A percentile compares a stretch with the other conserved stretches of the same genome.
Conservation (phyloP, 176 grass and related monocot genomes). For the Lolium multiflorum region DNA sequence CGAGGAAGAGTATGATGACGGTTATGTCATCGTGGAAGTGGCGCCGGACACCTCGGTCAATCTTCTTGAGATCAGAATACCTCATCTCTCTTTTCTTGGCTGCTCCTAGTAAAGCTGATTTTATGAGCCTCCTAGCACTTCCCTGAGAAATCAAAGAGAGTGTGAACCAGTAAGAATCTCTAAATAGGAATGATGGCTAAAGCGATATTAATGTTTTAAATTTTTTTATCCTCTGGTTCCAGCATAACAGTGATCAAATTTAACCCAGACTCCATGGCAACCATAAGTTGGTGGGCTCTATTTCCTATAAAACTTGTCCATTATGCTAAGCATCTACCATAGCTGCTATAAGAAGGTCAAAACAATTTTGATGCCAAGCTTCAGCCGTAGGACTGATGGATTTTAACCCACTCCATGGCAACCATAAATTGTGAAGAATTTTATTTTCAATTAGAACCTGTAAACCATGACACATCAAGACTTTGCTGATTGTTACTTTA, state of each 20-base stretch:
- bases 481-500: background rate
- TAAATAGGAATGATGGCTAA: background rate
- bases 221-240: background rate
- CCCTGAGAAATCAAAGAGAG: constrained; percentile 63
- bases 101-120: constrained; percentile 69
- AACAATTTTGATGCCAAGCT: no score
- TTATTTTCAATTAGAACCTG: background rate
- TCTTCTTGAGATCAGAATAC: constrained; percentile 96
- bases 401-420: background rate
- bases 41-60: constrained; percentile 83
- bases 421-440: background rate
- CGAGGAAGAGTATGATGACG: constrained; percentile 81
- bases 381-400: no score
- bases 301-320: background rate
- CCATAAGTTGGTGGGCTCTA: background rate
- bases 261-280: background rate
- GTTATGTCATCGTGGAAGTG: constrained; percentile 98
- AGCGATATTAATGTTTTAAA: background rate
- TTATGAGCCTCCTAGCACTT: constrained; percentile 80
- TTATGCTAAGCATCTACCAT: no score
- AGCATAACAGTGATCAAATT: background rate
- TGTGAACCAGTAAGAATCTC: background rate
- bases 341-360: no score
- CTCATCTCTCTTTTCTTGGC: constrained; percentile 99
- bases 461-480: background rate